These are phyloP conservation scores for Arachnomyces sp. DNA, from an alignment of 2,329 filamentous ascomycete genomes.

Conservation along the genomic window DNA sequence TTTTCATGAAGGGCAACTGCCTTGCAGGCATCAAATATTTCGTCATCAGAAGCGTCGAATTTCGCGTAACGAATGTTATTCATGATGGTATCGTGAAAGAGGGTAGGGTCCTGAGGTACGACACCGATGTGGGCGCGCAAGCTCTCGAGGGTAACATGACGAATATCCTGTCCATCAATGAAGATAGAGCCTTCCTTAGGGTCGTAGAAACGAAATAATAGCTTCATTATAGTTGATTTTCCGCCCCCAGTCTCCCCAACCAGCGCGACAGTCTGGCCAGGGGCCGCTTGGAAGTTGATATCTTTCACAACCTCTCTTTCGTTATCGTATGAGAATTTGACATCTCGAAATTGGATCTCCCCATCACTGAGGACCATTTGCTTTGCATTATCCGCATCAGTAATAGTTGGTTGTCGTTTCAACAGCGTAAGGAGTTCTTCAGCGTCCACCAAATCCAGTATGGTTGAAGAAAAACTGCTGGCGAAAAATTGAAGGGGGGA, in stretches of 20 bases:
- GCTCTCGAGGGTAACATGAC: conserved; percentile 49
- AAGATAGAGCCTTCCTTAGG: conserved; percentile 39
- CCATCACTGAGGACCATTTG: conserved; percentile 35
- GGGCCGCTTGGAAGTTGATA: conserved; percentile 39
- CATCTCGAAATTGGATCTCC: conserved; percentile 41
- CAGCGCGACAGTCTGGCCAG: conserved; percentile 46
- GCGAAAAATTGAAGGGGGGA: conserved; percentile 44
- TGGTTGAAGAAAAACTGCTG: conserved; percentile 41
- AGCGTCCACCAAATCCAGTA: conserved; percentile 53
- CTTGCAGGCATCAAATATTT: conserved; percentile 53
- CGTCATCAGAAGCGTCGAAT: conserved; percentile 51
- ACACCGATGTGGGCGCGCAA: conserved; percentile 53
- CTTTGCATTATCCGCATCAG: conserved; percentile 28
- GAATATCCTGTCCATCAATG: conserved; percentile 50
- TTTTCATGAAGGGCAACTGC: conserved; percentile 58
- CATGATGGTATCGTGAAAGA: conserved; percentile 58
- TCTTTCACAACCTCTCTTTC: conserved; percentile 40
- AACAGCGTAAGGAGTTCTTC: conserved; percentile 45
- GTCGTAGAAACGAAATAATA: conserved; percentile 49
- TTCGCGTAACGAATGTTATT: conserved; percentile 58
- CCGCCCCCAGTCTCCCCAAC: conserved; percentile 52
- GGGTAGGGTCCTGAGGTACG: conserved; percentile 55
- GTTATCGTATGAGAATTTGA: conserved; percentile 46
- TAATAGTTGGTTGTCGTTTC: conserved; percentile 39
- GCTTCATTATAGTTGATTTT: conserved; percentile 49